Evolutionary conservation across 2,329 filamentous ascomycete genomes (phyloP).

Genomic region (Paraconiothyrium sp.): DNA sequence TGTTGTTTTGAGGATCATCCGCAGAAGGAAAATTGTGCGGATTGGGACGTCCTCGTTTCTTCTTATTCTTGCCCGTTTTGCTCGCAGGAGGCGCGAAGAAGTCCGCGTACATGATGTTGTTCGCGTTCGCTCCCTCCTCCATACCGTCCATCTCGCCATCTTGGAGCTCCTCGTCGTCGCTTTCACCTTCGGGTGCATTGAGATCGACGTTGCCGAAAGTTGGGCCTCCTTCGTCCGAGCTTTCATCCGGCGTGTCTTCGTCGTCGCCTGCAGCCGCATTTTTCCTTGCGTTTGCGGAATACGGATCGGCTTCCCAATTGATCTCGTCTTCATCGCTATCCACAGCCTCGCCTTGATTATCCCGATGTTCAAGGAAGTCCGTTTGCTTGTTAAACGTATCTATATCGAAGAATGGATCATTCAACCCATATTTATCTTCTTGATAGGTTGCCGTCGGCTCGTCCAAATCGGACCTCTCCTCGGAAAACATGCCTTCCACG

Average conservation of each 20-base stretch:
- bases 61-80: conserved; percentile 71
- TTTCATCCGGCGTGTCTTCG: conserved; percentile 61
- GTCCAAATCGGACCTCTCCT: conserved; percentile 53
- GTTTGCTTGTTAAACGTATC: conserved; percentile 97
- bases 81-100: conserved; percentile 89
- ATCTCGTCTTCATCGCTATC: conserved; percentile 81
- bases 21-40: conserved; percentile 58
- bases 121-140: conserved; percentile 75
- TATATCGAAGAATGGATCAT: conserved; percentile 98
- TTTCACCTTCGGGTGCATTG: conserved; percentile 74
- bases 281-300: conserved; percentile 53
- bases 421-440: conserved; percentile 83
- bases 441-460: conserved; percentile 66
- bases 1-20: conserved; percentile 51
- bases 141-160: conserved; percentile 63
- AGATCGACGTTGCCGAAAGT: conserved; percentile 84
- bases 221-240: conserved; percentile 76
- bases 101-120: conserved; percentile 88
- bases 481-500: conserved; percentile 44
- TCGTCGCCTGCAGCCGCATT: conserved; percentile 37
- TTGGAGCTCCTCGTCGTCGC: conserved; percentile 70
- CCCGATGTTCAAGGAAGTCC: conserved; percentile 87
- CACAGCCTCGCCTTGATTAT: conserved; percentile 78
- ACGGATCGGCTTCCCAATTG: conserved; percentile 85
- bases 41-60: conserved; percentile 64